Evolutionary conservation across 257 asterid genomes (phyloP), one percentile per base, ranked within the genome.

Genomic region (Mitragyna speciosa): DNA sequence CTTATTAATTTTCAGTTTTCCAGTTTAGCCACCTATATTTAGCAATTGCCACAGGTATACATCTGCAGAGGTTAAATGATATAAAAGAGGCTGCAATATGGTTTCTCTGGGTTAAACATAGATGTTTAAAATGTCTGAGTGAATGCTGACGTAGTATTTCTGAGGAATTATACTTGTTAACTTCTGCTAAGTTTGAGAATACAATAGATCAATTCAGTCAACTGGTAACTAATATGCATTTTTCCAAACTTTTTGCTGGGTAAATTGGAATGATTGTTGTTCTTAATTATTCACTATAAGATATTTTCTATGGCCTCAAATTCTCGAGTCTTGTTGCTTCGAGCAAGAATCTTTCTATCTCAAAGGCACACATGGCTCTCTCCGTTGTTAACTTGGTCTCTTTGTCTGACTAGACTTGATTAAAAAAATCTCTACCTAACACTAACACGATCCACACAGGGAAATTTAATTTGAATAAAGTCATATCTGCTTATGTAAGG

Each of bases 401-500:
- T 26, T 61, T 26, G 2, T 28, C n/a, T 78, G 71, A 43, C 65
- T 59, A 64, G 6, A 59, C 65, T 10, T 54, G 6, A 28, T 51
- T 36, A 30, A 43, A 30, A 10, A 24, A 28, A 61, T 67, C 63
- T 63, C 39, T 7, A 39, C 24, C 79, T 10, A 47, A 48, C 15
- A 30, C 72, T 2, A 47, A 48, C 24, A 30, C 19, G 56, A 26
- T 36, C 31, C 65, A 30, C 24, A 10, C 0, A 6, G 12, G 49
- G 7, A 76, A 70, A 76, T 7, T 45, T 16, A 75, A 28, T 15
- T 14, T 39, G 52, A 49, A 47, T 51, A 68, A n/a, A n/a, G 30
- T 58, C 64, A 74, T 14, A 45, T 79, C 77, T 73, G 63, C 81
- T 52, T 17, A 11, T 73, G 70, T 48, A 63, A 81, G 68, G 76